These are phyloP conservation scores for Plasmodium coatneyi DNA, from an alignment of 169 alveolate genomes.

Conservation along the genomic window DNA sequence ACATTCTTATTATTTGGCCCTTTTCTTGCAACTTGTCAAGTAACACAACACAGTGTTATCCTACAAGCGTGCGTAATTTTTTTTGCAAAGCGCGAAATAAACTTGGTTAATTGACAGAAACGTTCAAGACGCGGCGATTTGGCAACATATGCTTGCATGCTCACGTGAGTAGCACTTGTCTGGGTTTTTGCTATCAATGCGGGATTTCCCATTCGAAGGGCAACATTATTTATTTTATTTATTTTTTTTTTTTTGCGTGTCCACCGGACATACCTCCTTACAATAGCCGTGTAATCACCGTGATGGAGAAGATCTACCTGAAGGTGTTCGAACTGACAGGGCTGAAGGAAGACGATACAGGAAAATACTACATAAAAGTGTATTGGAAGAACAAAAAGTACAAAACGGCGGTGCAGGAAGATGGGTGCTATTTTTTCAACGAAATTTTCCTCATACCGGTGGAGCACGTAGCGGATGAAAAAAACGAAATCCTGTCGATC, in stretches of 20 bases:
- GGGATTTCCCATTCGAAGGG: neutral
- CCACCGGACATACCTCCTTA: neutral
- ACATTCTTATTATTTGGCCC: neutral
- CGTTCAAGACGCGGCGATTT: neutral
- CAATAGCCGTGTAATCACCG: neutral
- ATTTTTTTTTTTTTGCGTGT: neutral
- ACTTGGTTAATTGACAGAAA: neutral
- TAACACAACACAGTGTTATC: neutral
- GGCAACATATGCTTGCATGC: neutral
- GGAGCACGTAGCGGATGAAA: neutral
- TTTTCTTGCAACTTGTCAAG: neutral
- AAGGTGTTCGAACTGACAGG: conserved; percentile 22
- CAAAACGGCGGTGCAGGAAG: conserved; percentile 10
- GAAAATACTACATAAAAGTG: conserved; percentile 29
- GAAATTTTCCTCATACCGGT: conserved; percentile 27
- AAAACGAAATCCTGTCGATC: conserved; percentile 1
- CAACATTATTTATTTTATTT: neutral
- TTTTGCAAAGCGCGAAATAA: neutral
- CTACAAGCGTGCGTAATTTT: neutral
- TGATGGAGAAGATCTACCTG: conserved; percentile 32
- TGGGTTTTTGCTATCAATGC: neutral
- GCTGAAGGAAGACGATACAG: neutral
- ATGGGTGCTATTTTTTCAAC: conserved; percentile 7
- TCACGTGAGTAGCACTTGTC: neutral
- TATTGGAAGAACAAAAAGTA: conserved; percentile 54